Conservation (phyloP, 352 stramenopile species). For the Plasmopara muralis region DNA sequence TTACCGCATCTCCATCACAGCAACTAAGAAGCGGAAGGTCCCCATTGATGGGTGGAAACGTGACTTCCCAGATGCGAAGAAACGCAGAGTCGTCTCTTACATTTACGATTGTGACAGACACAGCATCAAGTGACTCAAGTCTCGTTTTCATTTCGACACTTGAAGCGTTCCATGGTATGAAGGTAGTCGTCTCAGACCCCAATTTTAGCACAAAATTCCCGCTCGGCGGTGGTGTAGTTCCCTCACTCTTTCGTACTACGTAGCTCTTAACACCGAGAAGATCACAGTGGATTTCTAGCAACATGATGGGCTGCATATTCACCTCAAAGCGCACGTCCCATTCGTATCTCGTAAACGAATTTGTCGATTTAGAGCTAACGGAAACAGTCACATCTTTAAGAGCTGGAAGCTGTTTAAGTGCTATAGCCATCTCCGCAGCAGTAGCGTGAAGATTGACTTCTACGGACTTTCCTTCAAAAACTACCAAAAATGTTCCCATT, state of each 20-base stretch:
- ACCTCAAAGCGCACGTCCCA: constrained; percentile 1
- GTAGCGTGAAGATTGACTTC: neutral
- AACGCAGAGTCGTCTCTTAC: constrained; percentile 4
- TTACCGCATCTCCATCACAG: constrained; percentile 23
- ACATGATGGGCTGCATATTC: neutral
- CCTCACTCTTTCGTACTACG: constrained; percentile 1
- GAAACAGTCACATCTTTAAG: neutral
- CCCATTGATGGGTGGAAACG: constrained; percentile 23
- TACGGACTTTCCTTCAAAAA: neutral
- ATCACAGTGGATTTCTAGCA: neutral
- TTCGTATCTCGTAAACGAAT: neutral
- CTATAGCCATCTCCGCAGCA: neutral
- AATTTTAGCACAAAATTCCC: constrained; percentile 7
- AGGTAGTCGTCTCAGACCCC: constrained; percentile 13
- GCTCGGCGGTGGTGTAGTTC: constrained; percentile 4
- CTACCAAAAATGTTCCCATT: neutral
- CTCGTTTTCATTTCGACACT: neutral
- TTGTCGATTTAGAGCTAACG: neutral
- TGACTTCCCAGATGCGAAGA: constrained; percentile 14
- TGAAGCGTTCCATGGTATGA: constrained; percentile 19
- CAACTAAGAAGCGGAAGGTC: constrained; percentile 20
- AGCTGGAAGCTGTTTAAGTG: neutral
- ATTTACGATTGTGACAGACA: constrained; percentile 17
- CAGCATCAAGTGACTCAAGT: constrained; percentile 1
- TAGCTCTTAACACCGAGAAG: neutral